Percentiles rank a stretch among this genome's conserved stretches.
Conservation (phyloP, 352 stramenopile species). For the Phytopythium boreale region DNA sequence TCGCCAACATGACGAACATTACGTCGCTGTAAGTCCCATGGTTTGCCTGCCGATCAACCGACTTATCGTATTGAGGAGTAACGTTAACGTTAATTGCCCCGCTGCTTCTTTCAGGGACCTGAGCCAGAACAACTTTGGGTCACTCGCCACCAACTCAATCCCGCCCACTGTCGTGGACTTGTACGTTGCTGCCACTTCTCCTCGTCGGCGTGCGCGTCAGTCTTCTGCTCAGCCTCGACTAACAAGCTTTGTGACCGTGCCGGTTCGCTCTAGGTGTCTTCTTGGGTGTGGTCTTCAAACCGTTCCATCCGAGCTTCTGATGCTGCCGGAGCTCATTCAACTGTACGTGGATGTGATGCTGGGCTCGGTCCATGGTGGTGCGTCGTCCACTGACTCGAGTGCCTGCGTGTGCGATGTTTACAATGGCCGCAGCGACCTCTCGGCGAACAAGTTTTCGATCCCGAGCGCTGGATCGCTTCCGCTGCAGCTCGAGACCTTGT, state of each 20-base stretch:
- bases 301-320: constrained; percentile 26
- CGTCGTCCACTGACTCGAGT: background rate
- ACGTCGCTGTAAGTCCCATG: constrained; percentile 14
- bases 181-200: constrained; percentile 7
- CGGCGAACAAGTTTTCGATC: constrained; percentile 17
- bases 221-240: background rate
- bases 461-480: constrained; percentile 14
- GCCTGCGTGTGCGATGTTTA: background rate
- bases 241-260: no score
- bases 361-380: background rate
- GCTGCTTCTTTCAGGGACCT: constrained; percentile 15
- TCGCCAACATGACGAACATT: constrained; percentile 13
- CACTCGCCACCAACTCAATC: constrained; percentile 8
- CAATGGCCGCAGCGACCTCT: constrained; percentile 15
- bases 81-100: background rate
- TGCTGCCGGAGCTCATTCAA: constrained; percentile 28
- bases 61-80: no score
- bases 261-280: background rate
- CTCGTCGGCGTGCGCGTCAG: background rate
- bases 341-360: constrained; percentile 16
- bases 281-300: constrained; percentile 15
- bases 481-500: constrained; percentile 23
- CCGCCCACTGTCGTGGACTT: constrained; percentile 15
- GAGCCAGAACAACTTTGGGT: constrained; percentile 21
- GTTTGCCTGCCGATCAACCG: background rate